These are phyloP conservation scores for Carex pumila DNA, from an alignment of 176 grass and related monocot species.

Conservation along the genomic window DNA sequence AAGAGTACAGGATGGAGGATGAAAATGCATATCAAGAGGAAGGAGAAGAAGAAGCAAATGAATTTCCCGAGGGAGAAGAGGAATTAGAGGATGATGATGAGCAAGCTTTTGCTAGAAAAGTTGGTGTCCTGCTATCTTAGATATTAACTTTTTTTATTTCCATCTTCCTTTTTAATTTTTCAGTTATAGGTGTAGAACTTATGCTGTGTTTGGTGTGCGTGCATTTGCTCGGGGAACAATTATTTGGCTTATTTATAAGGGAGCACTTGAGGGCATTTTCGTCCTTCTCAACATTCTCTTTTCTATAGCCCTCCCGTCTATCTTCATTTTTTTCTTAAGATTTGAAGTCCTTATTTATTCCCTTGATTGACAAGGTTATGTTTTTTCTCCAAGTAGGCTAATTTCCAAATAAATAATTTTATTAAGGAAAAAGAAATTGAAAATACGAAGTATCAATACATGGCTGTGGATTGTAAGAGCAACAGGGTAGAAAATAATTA, in stretches of 20 bases:
- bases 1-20: conserved; percentile 44
- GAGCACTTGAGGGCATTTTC: conserved; percentile 5
- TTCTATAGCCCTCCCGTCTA: neutral
- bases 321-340: neutral
- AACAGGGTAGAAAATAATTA: no score
- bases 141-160: neutral
- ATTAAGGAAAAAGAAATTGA: no score
- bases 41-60: conserved; percentile 58
- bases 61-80: conserved; percentile 18
- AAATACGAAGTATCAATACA: no score
- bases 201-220: conserved; percentile 7
- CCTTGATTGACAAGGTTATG: no score
- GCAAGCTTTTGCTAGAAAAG: conserved; percentile 79
- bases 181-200: conserved; percentile 23
- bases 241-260: conserved; percentile 3
- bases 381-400: no score
- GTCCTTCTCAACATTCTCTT: neutral
- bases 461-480: no score
- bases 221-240: conserved; percentile 17
- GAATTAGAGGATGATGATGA: conserved; percentile 50
- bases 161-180: conserved; percentile 22
- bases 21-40: conserved; percentile 50
- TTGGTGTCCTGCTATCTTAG: conserved; percentile 66
- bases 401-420: no score
- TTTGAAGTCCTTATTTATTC: neutral